Evolutionary conservation across 768 basidiomycete species (phyloP).

Genomic region (Tubosaeta brunneosetosa): DNA sequence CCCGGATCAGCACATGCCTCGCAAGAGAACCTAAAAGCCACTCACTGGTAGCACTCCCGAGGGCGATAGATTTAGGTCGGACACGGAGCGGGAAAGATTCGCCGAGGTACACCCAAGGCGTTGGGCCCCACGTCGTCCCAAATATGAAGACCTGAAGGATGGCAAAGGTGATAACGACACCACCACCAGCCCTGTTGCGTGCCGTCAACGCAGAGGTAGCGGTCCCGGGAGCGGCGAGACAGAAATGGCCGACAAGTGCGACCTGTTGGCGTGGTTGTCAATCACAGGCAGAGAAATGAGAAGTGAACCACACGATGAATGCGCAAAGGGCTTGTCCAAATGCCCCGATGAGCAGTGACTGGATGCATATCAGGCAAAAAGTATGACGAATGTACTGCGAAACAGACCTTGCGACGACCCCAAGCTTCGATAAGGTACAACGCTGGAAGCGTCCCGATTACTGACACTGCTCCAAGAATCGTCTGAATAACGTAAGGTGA

Average conservation of each 20-base stretch:
- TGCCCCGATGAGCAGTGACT: slow-evolving; percentile 67
- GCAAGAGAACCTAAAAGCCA: neutral
- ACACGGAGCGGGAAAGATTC: slow-evolving; percentile 82
- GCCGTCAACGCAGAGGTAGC: slow-evolving; percentile 43
- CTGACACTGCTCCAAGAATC: slow-evolving; percentile 70
- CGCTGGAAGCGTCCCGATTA: slow-evolving; percentile 68
- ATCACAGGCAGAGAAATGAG: neutral
- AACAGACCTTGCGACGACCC: slow-evolving; percentile 61
- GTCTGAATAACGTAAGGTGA: slow-evolving; percentile 71
- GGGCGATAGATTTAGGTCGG: slow-evolving; percentile 70
- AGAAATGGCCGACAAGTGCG: slow-evolving; percentile 67
- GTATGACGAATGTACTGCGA: neutral
- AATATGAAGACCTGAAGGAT: slow-evolving; percentile 72
- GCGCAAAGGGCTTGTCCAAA: slow-evolving; percentile 56
- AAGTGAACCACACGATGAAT: slow-evolving; percentile 43
- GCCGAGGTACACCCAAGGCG: slow-evolving; percentile 72
- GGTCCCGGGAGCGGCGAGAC: slow-evolving; percentile 51
- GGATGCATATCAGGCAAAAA: neutral
- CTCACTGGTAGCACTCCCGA: slow-evolving; percentile 58
- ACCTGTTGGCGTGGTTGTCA: slow-evolving; percentile 37
- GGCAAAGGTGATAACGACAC: slow-evolving; percentile 68
- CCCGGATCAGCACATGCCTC: neutral
- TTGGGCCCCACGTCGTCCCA: slow-evolving; percentile 74
- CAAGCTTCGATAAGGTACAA: slow-evolving; percentile 63
- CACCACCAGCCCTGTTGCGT: slow-evolving; percentile 57